These are phyloP conservation scores for Aegilops umbellulata DNA, from an alignment of 176 grass and related monocot genomes.

Conservation along the genomic window DNA sequence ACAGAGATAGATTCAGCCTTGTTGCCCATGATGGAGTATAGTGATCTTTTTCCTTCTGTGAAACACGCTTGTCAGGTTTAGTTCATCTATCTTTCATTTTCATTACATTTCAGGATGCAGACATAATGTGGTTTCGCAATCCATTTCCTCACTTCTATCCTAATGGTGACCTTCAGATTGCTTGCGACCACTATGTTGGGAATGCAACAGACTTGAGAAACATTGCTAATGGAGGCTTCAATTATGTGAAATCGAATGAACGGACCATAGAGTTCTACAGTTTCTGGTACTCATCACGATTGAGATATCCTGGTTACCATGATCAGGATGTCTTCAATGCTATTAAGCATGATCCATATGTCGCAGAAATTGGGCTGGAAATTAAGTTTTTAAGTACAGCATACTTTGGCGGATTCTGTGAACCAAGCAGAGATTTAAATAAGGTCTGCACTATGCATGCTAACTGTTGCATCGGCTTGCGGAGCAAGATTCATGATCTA, in stretches of 20 bases:
- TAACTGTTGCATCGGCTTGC: slow-evolving; percentile 69
- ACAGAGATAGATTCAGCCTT: neutral
- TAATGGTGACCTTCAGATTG: slow-evolving; percentile 69
- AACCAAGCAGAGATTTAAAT: slow-evolving; percentile 69
- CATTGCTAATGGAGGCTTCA: slow-evolving; percentile 72
- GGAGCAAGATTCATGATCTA: slow-evolving; percentile 68
- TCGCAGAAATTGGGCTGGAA: slow-evolving; percentile 59
- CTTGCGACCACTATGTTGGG: slow-evolving; percentile 62
- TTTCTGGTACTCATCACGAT: slow-evolving; percentile 62
- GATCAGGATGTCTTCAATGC: slow-evolving; percentile 81
- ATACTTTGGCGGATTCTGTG: slow-evolving; percentile 81
- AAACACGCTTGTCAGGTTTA: neutral
- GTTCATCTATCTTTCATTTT: slow-evolving; percentile 27
- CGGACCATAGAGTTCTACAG: slow-evolving; percentile 76
- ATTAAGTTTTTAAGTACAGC: slow-evolving; percentile 67
- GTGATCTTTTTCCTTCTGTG: neutral
- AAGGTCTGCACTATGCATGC: slow-evolving; percentile 82
- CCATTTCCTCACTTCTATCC: slow-evolving; percentile 74
- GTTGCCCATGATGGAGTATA: neutral
- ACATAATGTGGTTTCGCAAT: slow-evolving; percentile 81
- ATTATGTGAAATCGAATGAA: slow-evolving; percentile 77
- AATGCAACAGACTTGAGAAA: slow-evolving; percentile 63
- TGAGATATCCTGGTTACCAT: slow-evolving; percentile 69
- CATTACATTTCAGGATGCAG: slow-evolving; percentile 46
- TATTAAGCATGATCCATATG: slow-evolving; percentile 64